These are phyloP conservation scores for Triadica sebifera DNA, from an alignment of 345 rosid genomes.

Conservation along the genomic window DNA sequence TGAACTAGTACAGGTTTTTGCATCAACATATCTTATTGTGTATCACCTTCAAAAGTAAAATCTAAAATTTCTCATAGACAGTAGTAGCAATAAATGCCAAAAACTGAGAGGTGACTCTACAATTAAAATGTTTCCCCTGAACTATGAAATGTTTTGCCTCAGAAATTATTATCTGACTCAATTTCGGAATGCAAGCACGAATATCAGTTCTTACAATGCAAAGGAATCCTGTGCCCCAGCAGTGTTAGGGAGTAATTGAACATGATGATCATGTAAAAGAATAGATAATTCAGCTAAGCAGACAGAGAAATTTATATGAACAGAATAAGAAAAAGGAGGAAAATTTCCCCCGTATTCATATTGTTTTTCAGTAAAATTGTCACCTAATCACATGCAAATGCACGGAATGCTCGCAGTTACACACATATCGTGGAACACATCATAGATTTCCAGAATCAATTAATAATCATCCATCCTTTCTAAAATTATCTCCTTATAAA, in stretches of 20 bases:
- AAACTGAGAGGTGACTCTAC: background rate
- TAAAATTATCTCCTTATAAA: background rate
- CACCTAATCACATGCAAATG: background rate
- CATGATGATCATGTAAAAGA: background rate
- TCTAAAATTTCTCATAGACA: background rate
- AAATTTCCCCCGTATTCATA: background rate
- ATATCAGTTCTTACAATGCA: background rate
- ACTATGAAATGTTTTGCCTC: background rate
- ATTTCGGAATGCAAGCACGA: background rate
- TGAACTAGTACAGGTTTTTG: too few relatives aligned
- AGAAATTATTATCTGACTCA: background rate
- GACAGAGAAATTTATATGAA: background rate
- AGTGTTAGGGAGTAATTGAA: background rate
- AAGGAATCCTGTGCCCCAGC: background rate
- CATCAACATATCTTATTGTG: too few relatives aligned
- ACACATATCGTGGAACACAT: background rate
- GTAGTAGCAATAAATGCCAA: background rate
- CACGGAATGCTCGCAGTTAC: background rate
- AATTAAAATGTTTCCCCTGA: background rate
- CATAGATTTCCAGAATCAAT: background rate
- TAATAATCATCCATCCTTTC: background rate
- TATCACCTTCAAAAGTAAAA: background rate
- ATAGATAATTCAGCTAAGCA: background rate
- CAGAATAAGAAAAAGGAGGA: background rate
- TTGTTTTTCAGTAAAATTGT: background rate